Conservation (phyloP, 2,329 filamentous ascomycete species). For the Tolypocladium guangdongense region DNA sequence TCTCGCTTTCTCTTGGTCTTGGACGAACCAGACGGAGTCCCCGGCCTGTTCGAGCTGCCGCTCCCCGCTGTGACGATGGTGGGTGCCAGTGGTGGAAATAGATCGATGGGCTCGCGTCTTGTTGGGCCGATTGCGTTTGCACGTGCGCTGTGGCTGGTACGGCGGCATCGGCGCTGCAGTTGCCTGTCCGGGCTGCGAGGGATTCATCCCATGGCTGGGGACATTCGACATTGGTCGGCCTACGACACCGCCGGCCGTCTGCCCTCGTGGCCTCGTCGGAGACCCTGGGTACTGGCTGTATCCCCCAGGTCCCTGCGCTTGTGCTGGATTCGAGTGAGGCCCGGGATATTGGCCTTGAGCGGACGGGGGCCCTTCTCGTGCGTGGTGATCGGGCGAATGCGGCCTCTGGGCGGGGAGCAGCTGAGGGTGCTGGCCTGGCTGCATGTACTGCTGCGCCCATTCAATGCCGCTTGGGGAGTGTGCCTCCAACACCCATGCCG, state of each 20-base stretch:
- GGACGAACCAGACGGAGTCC: conserved; percentile 65
- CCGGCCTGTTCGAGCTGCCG: conserved; percentile 52
- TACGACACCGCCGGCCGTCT: conserved; percentile 32
- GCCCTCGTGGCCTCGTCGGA: conserved; percentile 37
- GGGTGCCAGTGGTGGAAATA: conserved; percentile 94
- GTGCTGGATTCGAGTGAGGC: conserved; percentile 14
- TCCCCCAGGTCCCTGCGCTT: conserved; percentile 24
- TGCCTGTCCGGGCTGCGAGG: conserved; percentile 23
- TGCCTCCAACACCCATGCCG: conserved; percentile 52
- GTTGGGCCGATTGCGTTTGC: conserved; percentile 43
- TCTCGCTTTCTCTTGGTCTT: conserved; percentile 38
- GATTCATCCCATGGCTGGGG: conserved; percentile 33
- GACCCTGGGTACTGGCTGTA: conserved; percentile 38
- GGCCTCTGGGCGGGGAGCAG: conserved; percentile 38
- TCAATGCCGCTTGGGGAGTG: conserved; percentile 48
- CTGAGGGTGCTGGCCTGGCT: conserved; percentile 37
- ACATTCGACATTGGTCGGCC: conserved; percentile 29
- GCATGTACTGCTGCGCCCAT: conserved; percentile 57
- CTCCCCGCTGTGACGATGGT: conserved; percentile 51
- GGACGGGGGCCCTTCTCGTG: conserved; percentile 35
- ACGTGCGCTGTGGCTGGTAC: conserved; percentile 35
- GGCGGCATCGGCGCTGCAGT: conserved; percentile 22
- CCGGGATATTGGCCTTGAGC: conserved; percentile 30
- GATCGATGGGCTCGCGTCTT: conserved; percentile 62
- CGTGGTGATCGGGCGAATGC: conserved; percentile 38